Base-by-base conservation (phyloP, 2,329 filamentous ascomycete genomes). In the Xylariales sp. region DNA sequence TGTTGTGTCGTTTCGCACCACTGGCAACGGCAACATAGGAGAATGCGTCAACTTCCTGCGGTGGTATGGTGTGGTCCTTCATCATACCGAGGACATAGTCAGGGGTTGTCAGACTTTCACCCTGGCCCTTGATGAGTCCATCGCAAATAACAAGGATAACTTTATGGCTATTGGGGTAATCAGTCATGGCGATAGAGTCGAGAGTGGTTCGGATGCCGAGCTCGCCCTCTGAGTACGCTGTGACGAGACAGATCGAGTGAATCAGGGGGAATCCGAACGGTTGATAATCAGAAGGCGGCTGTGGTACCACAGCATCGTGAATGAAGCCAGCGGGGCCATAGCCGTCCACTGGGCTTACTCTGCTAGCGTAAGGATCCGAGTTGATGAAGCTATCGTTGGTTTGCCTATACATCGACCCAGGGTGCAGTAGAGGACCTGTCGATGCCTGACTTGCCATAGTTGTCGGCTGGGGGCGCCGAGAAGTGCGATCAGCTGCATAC, bases 161-260 rank as follows among this genome's bases (percentile, higher is more conserved):
- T 68, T 98, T 98, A 76, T 98, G 94, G 63, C 91, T 97, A 74
- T 98, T 98, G 37, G 93, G 93, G 56, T 98, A 98, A 63, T 98
- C 94, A 3, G 93, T 98, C 66, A 88, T 95, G 37, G 91, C 93
- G 59, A 98, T 85, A 1, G 93, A 98, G 66, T 98, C 90, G 20
- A 98, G 71, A 1, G 93, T 98, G 1, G 90, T 95, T 35, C 93
- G 85, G 42, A 98, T 78, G 57, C 91, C 93, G 46, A 95, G 85
- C 50, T 85, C 88, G 51, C 93, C 93, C 69, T 98, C 93, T 0
- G 93, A 98, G 63, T 98, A 98, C 14, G 89, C 89, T 19, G 94
- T 98, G 38, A 98, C 90, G 50, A 98, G 68, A 63, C 91, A 97
- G 59, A 98, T 89, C 1, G 87, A 77, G 64, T 98, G 93, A 34